Evolutionary conservation across 129 eudicot species (phyloP), one percentile per base, ranked within the genome.

Genomic region (Arctium lappa): DNA sequence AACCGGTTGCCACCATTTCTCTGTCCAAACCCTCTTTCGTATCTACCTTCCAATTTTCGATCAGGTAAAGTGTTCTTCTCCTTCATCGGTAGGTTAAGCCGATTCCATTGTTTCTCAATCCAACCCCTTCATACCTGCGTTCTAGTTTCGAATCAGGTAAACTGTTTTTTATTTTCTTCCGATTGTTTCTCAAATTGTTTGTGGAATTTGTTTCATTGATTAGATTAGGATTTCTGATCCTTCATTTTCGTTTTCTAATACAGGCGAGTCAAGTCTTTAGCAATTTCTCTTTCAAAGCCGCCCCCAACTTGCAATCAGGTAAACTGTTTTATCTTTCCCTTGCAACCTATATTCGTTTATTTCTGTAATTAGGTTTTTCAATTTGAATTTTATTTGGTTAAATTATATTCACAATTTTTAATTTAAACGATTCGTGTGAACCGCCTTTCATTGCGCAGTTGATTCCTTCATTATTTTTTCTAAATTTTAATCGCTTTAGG

Each of bases 291-390:
- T 53, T 34, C 27, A 40, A 22, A 38, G 15, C 15, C 76, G 16
- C 29, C 44, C 34, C 39, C 69, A 36, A 65, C 53, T 60, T 72
- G 16, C 84, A 44, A 81, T 82, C 86, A 82, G 86, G 86, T 82
- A 34, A 42, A 34, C 71, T 44, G 6, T 33, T 33, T 15, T 15
- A 72, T 74, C 75, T 63, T 81, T 65, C 29, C 11, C 29, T 40
- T 62, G 72, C 68, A 11, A 32, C 27, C 3, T 31, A 15, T 15
- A 4, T 33, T 76, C 70, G 27, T n/a, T 62, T 36, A 5, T 36
- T 62, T 81, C 5, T 36, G 46, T 8, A 73, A 31, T 60, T 74
- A 74, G 85, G 85, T 34, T 81, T 72, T 80, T 72, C 56, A 9
- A 6, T 79, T 65, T 69, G 30, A 15, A 36, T 32, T 71, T 36